Evolutionary conservation across 768 basidiomycete species (phyloP), one percentile per base, ranked within the genome.

Genomic region (Mycena galopus): DNA sequence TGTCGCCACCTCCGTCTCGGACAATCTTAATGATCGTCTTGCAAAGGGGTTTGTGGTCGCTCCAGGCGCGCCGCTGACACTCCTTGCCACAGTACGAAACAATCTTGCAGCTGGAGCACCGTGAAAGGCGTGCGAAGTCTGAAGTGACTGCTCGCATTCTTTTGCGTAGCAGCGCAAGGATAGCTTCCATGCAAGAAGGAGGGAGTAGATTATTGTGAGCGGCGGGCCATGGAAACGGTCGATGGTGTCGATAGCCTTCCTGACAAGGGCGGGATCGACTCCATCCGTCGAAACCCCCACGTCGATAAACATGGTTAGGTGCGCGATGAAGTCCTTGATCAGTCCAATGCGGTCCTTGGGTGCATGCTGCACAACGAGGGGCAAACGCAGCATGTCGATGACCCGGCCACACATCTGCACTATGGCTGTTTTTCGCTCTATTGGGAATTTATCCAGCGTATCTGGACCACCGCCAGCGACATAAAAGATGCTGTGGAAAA

Each of bases 101-200:
- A 1, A 61, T 47, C n/a, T n/a, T 61, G 67, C 58, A 68, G 16
- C 2, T 33, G 12, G 58, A 51, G 32, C 67, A 60, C 6, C 67
- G 44, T 53, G 60, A 47, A 68, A 68, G 0, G 67, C 35, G 17
- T 59, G 42, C 9, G 65, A 67, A 11, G 56, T 58, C 57, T 67
- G 65, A 14, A 67, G 56, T 19, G 65, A 67, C 17, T 67, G 32
- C 4, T 30, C 56, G 65, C 65, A 67, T 9, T 30, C 47, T 37
- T 21, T 58, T 19, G 65, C 65, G 27, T 67, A 67, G 23, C 65
- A 67, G 30, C n/a, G 55, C 57, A 67, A 21, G 8, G 56, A 47
- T 30, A 21, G 29, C 9, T 67, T 67, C 65, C 65, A 67, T 27
- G n/a, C 65, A 9, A 67, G 3, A 6, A 67, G 56, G 21, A 67